Evolutionary conservation across 257 asterid species (phyloP).

Genomic region (Leonotis leonurus): DNA sequence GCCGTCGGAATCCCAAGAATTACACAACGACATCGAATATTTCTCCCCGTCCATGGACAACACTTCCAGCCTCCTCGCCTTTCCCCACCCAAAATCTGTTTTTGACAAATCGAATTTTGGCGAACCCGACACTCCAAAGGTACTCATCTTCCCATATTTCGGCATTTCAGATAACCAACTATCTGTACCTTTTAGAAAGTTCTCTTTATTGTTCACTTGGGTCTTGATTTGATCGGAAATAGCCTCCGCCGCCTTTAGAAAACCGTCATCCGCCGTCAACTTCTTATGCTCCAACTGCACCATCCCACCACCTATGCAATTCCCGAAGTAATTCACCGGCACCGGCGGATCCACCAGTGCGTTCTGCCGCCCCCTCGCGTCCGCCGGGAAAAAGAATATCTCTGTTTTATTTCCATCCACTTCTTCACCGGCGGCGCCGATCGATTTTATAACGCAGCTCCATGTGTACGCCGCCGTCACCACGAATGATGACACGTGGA

Average conservation of each 20-base stretch:
- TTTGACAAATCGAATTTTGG: constrained; percentile 25
- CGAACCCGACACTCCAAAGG: constrained; percentile 27
- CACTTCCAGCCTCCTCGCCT: constrained; percentile 24
- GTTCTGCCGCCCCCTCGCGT: constrained; percentile 16
- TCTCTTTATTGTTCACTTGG: not conserved
- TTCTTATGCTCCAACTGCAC: not conserved
- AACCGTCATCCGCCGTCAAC: constrained; percentile 26
- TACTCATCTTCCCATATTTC: not conserved
- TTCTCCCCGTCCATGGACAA: constrained; percentile 22
- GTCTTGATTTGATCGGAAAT: constrained; percentile 19
- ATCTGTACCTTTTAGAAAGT: constrained; percentile 7
- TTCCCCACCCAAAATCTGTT: constrained; percentile 40
- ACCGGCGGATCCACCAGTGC: constrained; percentile 16
- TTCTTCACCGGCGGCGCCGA: not conserved
- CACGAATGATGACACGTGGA: constrained; percentile 31
- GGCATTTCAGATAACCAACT: constrained; percentile 15
- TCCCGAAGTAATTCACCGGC: constrained; percentile 28
- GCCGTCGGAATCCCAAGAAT: constrained; percentile 20
- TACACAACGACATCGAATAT: constrained; percentile 22
- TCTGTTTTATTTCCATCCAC: not conserved
- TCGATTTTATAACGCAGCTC: constrained; percentile 29
- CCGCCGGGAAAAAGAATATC: constrained; percentile 17
- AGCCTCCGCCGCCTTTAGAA: constrained; percentile 23
- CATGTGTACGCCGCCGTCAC: constrained; percentile 32
- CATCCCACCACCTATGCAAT: constrained; percentile 22